Percentiles rank a stretch among this genome's conserved stretches.
These are phyloP conservation scores for Suillus brevipes DNA, from an alignment of 768 basidiomycete species.

Conservation along the genomic window DNA sequence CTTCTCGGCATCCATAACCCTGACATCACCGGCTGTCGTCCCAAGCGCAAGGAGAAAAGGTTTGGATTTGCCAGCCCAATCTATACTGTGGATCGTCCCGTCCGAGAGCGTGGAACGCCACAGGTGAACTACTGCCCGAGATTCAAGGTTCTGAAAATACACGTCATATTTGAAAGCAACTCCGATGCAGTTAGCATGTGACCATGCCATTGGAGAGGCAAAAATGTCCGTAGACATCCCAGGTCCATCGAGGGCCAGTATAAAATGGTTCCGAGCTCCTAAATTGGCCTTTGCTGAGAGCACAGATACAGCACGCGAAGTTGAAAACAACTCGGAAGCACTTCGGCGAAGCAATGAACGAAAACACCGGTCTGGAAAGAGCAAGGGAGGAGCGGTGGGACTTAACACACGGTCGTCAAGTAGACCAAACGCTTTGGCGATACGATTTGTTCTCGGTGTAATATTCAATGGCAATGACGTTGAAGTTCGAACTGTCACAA, in stretches of 20 bases:
- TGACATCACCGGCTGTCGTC: slow-evolving; percentile 48
- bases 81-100: slow-evolving; percentile 47
- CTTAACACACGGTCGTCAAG: slow-evolving; percentile 55
- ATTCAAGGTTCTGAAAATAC: slow-evolving; percentile 63
- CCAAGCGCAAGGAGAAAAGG: slow-evolving; percentile 52
- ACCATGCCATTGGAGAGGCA: slow-evolving; percentile 65
- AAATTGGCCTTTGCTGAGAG: slow-evolving; percentile 63
- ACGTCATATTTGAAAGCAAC: slow-evolving; percentile 61
- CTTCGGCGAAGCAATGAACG: slow-evolving; percentile 52
- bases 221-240: slow-evolving; percentile 55
- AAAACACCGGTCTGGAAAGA: slow-evolving; percentile 40
- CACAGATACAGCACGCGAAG: slow-evolving; percentile 29
- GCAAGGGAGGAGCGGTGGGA: slow-evolving; percentile 43
- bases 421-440: slow-evolving; percentile 62
- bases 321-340: slow-evolving; percentile 49
- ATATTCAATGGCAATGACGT: slow-evolving; percentile 53
- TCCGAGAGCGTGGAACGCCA: slow-evolving; percentile 38
- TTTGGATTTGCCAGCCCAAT: slow-evolving; percentile 48
- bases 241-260: slow-evolving; percentile 64
- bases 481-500: slow-evolving; percentile 55
- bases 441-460: slow-evolving; percentile 68
- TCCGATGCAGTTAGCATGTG: slow-evolving; percentile 55
- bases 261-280: slow-evolving; percentile 51
- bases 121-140: slow-evolving; percentile 51
- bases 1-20: slow-evolving; percentile 52